Evolutionary conservation across 371 early-diverging fungal genomes (phyloP).

Genomic region (Fennellomyces sp.): DNA sequence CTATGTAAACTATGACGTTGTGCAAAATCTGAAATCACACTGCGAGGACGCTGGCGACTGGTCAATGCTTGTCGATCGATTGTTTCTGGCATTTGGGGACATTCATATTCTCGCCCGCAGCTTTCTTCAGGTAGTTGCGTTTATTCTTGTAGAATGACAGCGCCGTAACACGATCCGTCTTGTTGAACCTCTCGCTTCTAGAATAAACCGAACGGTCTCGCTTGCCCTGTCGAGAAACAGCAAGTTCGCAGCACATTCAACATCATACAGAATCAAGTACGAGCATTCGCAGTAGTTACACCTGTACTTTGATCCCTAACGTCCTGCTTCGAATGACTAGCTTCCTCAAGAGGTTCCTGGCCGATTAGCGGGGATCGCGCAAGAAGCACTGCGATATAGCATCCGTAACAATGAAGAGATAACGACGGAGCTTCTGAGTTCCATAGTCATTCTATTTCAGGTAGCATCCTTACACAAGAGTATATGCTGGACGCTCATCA

Average conservation of each 20-base stretch:
- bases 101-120: slow-evolving; percentile 15
- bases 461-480: slow-evolving; percentile 20
- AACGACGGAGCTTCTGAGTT: slow-evolving; percentile 16
- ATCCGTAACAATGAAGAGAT: slow-evolving; percentile 16
- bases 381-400: slow-evolving; percentile 2
- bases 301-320: too few relatives aligned
- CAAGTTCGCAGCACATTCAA: slow-evolving; percentile 18
- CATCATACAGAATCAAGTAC: slow-evolving; percentile 11
- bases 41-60: slow-evolving; percentile 16
- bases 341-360: slow-evolving; percentile 1
- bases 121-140: slow-evolving; percentile 21
- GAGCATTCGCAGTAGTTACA: background rate
- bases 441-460: slow-evolving; percentile 39
- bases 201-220: background rate
- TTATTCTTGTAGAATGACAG: too few relatives aligned
- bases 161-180: too few relatives aligned
- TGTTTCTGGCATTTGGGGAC: slow-evolving; percentile 14
- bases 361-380: slow-evolving; percentile 5
- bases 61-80: slow-evolving; percentile 9
- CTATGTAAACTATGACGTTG: slow-evolving; percentile 6
- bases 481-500: background rate
- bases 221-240: slow-evolving; percentile 23
- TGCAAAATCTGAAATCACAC: background rate
- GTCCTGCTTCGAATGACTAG: too few relatives aligned
- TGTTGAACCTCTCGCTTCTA: slow-evolving; percentile 25